Evolutionary conservation across 208 protist species (phyloP).

Genomic region (Herpetomonas muscarum): DNA sequence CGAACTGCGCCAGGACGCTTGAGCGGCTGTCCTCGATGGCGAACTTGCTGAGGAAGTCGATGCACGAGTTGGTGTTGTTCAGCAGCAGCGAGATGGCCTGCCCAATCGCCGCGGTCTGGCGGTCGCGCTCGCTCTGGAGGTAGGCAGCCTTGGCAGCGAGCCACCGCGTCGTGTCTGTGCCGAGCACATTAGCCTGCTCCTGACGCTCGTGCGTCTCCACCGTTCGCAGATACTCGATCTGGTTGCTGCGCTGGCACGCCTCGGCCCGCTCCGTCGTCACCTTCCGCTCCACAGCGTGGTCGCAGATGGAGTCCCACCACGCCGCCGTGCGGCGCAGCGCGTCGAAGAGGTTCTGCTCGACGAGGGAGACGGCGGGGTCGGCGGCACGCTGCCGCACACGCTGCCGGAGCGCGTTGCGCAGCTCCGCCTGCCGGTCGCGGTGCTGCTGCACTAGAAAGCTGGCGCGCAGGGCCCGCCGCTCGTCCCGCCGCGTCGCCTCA

Average conservation of each 20-base stretch:
- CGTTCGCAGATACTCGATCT: conserved; percentile 38
- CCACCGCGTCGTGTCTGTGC: conserved; percentile 55
- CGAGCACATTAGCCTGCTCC: conserved; percentile 40
- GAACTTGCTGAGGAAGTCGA: conserved; percentile 34
- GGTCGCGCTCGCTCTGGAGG: conserved; percentile 11
- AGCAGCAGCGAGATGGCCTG: conserved; percentile 35
- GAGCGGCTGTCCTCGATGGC: conserved; percentile 22
- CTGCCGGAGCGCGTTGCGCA: conserved; percentile 14
- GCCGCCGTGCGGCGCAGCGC: conserved; percentile 38
- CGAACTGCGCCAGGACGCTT: conserved; percentile 30
- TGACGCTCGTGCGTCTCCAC: conserved; percentile 36
- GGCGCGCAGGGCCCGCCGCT: conserved; percentile 34
- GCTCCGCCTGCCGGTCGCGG: conserved; percentile 11
- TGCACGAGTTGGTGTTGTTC: conserved; percentile 15
- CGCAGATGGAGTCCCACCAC: conserved; percentile 77
- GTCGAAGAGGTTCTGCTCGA: conserved; percentile 53
- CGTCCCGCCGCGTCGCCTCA: conserved; percentile 14
- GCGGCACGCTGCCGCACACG: conserved; percentile 22
- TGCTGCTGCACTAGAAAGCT: conserved; percentile 34
- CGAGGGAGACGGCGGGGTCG: conserved; percentile 19
- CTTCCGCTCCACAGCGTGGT: conserved; percentile 55
- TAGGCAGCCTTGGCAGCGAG: conserved; percentile 26
- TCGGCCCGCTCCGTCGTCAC: conserved; percentile 44
- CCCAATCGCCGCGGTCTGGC: conserved; percentile 18
- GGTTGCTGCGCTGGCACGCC: conserved; percentile 24